Conservation (phyloP, 306 rosid genomes). For the Cicer cuneatum region DNA sequence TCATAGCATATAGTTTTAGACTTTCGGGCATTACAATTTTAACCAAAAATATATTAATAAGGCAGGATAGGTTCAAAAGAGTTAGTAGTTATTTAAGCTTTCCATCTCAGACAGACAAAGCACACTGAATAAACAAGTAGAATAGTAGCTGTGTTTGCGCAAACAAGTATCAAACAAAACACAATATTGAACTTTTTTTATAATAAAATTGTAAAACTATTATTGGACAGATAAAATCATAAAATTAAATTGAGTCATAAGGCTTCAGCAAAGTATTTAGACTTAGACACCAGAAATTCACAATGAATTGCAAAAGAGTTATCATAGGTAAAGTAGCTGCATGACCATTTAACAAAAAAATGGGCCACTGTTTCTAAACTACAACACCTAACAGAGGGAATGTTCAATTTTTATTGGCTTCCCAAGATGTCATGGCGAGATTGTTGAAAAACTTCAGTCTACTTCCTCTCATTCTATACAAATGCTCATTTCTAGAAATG, state of each 20-base stretch:
- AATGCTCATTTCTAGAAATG: constrained; percentile 3
- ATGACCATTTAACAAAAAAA: not conserved
- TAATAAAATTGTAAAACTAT: not conserved
- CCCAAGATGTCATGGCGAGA: not conserved
- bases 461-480: constrained; percentile 18
- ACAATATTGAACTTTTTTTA: constrained; percentile 2
- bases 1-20: not conserved
- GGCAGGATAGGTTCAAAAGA: constrained; percentile 29
- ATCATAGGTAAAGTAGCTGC: not conserved
- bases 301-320: not conserved
- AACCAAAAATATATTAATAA: not conserved
- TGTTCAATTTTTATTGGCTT: no score
- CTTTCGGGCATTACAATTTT: constrained; percentile 12
- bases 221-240: not conserved
- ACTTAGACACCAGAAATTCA: not conserved
- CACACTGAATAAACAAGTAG: not conserved
- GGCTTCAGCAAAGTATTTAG: not conserved
- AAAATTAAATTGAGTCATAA: not conserved
- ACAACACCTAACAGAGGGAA: not conserved
- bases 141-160: not conserved
- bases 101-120: not conserved
- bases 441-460: constrained; percentile 2
- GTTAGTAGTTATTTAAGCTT: not conserved
- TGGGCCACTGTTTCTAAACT: not conserved
- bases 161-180: constrained; percentile 20